phyloP scores from a whole-genome alignment of 148 eudicot species.

The Fagopyrum homotropicum region DNA sequence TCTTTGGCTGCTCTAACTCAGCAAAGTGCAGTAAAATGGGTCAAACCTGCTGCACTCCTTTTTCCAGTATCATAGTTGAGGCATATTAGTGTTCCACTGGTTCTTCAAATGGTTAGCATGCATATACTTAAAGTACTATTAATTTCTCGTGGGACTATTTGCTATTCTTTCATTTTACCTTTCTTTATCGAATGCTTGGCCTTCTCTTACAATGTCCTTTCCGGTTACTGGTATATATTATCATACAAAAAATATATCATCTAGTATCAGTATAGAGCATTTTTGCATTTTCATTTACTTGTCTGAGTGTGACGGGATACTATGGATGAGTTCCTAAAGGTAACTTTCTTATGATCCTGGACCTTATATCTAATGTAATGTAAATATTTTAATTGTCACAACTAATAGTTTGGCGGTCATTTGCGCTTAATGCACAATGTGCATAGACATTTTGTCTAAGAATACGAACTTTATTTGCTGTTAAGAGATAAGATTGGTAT shows the following conservation, averaged over 20 bases:
- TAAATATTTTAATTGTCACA: too few species aligned
- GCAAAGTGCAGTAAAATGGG: slow-evolving; percentile 65
- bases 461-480: too few species aligned
- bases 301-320: too few species aligned
- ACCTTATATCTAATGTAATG: too few species aligned
- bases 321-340: too few species aligned
- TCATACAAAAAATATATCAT: neutral
- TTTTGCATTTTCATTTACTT: too few species aligned
- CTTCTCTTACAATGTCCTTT: slow-evolving; percentile 43
- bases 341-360: too few species aligned
- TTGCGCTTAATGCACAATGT: too few species aligned
- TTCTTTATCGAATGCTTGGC: slow-evolving; percentile 5
- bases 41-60: slow-evolving; percentile 88
- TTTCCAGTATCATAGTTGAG: slow-evolving; percentile 88
- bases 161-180: slow-evolving; percentile 3
- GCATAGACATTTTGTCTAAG: too few species aligned
- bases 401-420: too few species aligned
- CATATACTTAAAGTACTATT: slow-evolving; percentile 66
- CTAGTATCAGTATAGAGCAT: too few species aligned
- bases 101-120: slow-evolving; percentile 59
- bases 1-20: slow-evolving; percentile 90
- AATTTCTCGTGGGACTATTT: neutral
- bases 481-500: too few species aligned
- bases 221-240: slow-evolving; percentile 64
- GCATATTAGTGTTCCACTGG: slow-evolving; percentile 66